A percentile compares a stretch with the other conserved stretches of the same genome.
phyloP scores from a whole-genome alignment of 352 stramenopile species.

The Pythium aquatile region DNA sequence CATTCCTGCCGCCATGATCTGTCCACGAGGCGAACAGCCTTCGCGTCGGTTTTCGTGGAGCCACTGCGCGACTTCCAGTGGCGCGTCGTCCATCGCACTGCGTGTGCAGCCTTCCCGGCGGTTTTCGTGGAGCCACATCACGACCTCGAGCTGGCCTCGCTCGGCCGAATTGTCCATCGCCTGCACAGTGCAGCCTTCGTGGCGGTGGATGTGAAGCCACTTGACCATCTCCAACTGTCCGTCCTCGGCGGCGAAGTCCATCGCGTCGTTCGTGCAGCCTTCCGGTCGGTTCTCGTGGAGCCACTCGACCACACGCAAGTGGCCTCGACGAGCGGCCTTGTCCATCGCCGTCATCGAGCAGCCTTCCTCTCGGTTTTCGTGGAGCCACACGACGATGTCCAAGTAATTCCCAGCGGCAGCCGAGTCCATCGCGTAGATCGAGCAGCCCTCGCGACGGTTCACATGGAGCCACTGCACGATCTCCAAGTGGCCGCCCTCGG shows the following conservation, averaged over 20 bases:
- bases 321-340: conserved; percentile 22
- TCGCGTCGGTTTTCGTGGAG: conserved; percentile 26
- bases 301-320: conserved; percentile 28
- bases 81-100: conserved; percentile 27
- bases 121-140: conserved; percentile 32
- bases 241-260: conserved; percentile 27
- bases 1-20: conserved; percentile 21
- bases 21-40: conserved; percentile 22
- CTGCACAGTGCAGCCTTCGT: conserved; percentile 29
- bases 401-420: conserved; percentile 22
- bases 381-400: conserved; percentile 31
- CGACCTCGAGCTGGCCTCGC: conserved; percentile 26
- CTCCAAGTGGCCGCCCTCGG: conserved; percentile 24
- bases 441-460: conserved; percentile 26
- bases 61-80: conserved; percentile 30
- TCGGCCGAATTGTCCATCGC: conserved; percentile 32
- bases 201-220: conserved; percentile 32
- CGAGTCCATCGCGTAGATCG: conserved; percentile 28
- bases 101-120: conserved; percentile 30
- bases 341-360: conserved; percentile 35
- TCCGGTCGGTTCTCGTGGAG: conserved; percentile 29
- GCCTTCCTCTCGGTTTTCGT: conserved; percentile 30
- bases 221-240: conserved; percentile 26
- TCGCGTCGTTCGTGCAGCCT: conserved; percentile 31
- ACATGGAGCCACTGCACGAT: conserved; percentile 32